Base-by-base conservation (phyloP, 2,329 filamentous ascomycete genomes). In the Fusarium agapanthi region DNA sequence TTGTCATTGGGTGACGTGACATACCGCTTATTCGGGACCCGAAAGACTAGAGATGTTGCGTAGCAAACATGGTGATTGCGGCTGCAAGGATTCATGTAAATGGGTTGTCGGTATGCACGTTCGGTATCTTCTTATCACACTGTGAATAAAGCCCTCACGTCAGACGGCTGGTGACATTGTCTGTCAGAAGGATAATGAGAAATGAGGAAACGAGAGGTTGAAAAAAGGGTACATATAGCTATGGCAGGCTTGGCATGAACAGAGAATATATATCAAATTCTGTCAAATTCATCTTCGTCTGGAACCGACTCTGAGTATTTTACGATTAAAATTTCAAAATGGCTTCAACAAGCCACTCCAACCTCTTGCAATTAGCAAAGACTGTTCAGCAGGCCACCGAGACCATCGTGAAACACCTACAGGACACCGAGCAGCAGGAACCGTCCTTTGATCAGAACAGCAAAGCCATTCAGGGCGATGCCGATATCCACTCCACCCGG, bases 241-340 rank as follows among this genome's bases (percentile, higher is more conserved):
- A 24, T 3, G 0, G 11, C 1, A 34, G 11, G 2, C 47, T 34
- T 50, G 28, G 30, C 15, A 4, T 16, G 30, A 24, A 18, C 1
- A 50, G 4, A 50, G 6, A 5, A 18, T 10, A 6, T 10, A 6
- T 18, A 24, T 24, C 15, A 13, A 6, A 26, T n/a, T n/a, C 7
- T 40, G 6, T n/a, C 10, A 20, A 13, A 28, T 0, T 15, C 5
- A 22, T 28, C 4, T 45, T 12, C 24, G 7, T 14, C 26, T 22
- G 4, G 8, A 8, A 22, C 6, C 14, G 12, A 2, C 10, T 47
- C 8, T 15, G 1, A 22, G 1, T 3, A 13, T 8, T 3, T 2
- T 12, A 5, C n/a, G 18, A 4, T 20, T 20, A 15, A 15, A 34
- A 15, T 34, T 7, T 34, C 32, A 35, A 32, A 16, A 61, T 61